These are phyloP conservation scores for Sporothrix sp. DNA, from an alignment of 2,329 filamentous ascomycete species.

Conservation along the genomic window DNA sequence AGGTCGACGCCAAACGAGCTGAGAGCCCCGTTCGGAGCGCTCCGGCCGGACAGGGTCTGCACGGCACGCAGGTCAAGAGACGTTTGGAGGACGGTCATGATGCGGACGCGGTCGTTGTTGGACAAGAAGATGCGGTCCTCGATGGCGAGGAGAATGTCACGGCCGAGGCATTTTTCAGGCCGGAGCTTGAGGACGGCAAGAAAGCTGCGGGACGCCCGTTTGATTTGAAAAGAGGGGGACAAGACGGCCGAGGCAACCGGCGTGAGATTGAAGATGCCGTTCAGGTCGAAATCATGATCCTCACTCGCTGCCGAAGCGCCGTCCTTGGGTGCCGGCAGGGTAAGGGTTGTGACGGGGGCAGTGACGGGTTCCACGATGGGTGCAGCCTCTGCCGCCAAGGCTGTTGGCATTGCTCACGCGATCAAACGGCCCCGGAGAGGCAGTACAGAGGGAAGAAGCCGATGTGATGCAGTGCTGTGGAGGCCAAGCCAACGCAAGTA, in stretches of 20 bases:
- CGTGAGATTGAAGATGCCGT: slow-evolving; percentile 23
- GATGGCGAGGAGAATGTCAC: slow-evolving; percentile 23
- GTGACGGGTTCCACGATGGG: background rate
- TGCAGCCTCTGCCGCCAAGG: background rate
- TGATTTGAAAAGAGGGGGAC: slow-evolving; percentile 24
- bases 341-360: background rate
- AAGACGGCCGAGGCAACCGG: slow-evolving; percentile 26
- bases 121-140: slow-evolving; percentile 20
- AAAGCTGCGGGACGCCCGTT: slow-evolving; percentile 23
- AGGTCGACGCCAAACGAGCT: background rate
- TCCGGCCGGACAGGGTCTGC: slow-evolving; percentile 16
- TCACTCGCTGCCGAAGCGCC: background rate
- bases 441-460: background rate
- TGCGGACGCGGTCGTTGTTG: slow-evolving; percentile 21
- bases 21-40: slow-evolving; percentile 15
- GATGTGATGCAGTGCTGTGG: background rate
- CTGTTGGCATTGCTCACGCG: background rate
- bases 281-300: slow-evolving; percentile 14
- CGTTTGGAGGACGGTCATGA: slow-evolving; percentile 23
- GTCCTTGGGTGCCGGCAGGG: background rate
- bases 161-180: slow-evolving; percentile 21
- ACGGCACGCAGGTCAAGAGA: slow-evolving; percentile 22
- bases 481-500: background rate
- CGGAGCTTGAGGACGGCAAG: slow-evolving; percentile 22
- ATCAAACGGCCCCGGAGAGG: background rate